phyloP scores from a whole-genome alignment of 2,329 filamentous ascomycete genomes.

The Lojkania enalia region DNA sequence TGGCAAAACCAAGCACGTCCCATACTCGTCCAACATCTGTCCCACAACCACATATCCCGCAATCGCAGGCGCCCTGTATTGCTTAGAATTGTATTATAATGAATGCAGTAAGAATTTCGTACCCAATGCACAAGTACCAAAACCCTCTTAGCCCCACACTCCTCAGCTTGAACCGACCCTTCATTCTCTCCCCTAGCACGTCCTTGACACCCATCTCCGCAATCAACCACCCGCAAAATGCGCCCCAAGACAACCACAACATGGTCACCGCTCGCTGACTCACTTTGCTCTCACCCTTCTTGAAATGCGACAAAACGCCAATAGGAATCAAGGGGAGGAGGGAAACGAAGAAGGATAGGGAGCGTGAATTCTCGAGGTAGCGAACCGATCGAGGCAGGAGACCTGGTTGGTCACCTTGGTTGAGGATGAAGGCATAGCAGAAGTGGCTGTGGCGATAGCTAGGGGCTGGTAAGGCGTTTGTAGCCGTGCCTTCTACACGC shows the following conservation, averaged over 20 bases:
- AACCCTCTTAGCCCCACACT: slow-evolving; percentile 4
- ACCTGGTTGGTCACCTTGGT: slow-evolving; percentile 1
- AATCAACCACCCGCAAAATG: slow-evolving; percentile 2
- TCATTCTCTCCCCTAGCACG: slow-evolving; percentile 5
- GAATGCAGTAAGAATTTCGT: too few relatives aligned
- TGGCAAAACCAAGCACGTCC: slow-evolving; percentile 9
- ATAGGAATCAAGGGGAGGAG: slow-evolving; percentile 9
- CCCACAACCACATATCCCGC: slow-evolving; percentile 30
- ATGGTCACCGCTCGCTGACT: slow-evolving; percentile 7
- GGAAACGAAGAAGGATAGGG: slow-evolving; percentile 4
- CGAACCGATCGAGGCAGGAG: slow-evolving; percentile 5
- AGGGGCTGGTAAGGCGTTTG: slow-evolving; percentile 1
- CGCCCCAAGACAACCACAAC: slow-evolving; percentile 11
- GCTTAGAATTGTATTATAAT: too few relatives aligned
- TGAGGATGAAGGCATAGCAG: not conserved
- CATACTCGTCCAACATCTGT: slow-evolving; percentile 29
- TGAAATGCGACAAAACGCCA: slow-evolving; percentile 5
- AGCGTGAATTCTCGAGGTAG: slow-evolving; percentile 8
- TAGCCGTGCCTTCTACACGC: not conserved
- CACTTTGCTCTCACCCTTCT: not conserved
- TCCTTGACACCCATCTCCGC: slow-evolving; percentile 6
- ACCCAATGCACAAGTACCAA: not conserved
- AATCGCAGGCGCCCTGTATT: slow-evolving; percentile 17
- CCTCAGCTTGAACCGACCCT: slow-evolving; percentile 2
- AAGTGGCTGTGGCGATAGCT: not conserved